Base-by-base conservation (phyloP, 257 asterid genomes). In the Solanum arcanum region DNA sequence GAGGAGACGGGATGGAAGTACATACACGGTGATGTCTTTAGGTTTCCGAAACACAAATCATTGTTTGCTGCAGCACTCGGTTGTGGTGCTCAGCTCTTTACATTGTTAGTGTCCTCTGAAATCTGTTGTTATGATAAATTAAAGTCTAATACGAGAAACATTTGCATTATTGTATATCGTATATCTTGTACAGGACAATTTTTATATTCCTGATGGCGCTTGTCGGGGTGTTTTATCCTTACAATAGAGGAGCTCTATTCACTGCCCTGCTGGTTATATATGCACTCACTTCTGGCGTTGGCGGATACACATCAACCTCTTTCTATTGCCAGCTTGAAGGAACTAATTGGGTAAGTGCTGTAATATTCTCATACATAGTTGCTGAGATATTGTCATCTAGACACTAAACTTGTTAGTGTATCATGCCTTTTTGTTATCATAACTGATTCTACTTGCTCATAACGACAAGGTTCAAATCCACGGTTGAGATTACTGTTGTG, bases 1-100 rank as follows among this genome's bases (percentile, higher is more conserved):
- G 97, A 95, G 88, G 96, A 95, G 90, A 94, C 94, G 20, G 97
- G 97, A 60, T 95, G 97, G 98, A 95, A 95, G 81, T 92, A 93
- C 89, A 92, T 95, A 81, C 95, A 95, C 56, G 95, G 98, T 4
- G 98, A 94, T 92, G 98, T 92, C 69, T 93, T 94, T 87, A 91
- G 98, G 88, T 92, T 92, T 86, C 96, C 95, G 0, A 88, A 91
- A 86, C 87, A 94, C 89, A 94, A 93, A 88, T 93, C 96, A 12
- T 52, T 94, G 86, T 93, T 94, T 81, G 91, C 96, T 69, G 96
- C 97, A 68, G 89, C 94, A 27, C 93, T 94, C 16, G 96, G 97
- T 77, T 92, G 94, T 90, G 97, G 97, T 85, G 88, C 94, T 35
- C 97, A 93, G 90, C 93, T 94, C 7, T 94, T 93, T 89, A 92